Percentiles rank a stretch among this genome's conserved stretches.
Evolutionary conservation across 148 eudicot genomes (phyloP).

Genomic region (Dianthus caryophyllus): DNA sequence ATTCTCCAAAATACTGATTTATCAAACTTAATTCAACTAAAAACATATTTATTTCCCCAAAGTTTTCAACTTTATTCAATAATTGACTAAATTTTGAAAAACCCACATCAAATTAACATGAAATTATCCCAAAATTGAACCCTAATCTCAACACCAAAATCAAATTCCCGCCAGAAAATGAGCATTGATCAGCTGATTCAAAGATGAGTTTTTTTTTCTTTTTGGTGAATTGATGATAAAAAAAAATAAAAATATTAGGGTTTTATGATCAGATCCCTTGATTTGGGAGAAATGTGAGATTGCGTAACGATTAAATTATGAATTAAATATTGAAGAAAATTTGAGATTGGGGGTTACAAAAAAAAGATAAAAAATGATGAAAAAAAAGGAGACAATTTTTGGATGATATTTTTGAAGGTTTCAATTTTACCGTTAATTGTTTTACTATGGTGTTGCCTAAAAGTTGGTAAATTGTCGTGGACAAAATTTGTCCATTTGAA

Average conservation of each 20-base stretch:
- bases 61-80: constrained; percentile 2
- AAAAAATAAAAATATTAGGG: background rate
- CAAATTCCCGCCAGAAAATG: constrained; percentile 9
- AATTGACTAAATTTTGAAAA: background rate
- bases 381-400: constrained; percentile 9
- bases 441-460: background rate
- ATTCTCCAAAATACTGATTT: constrained; percentile 17
- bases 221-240: background rate
- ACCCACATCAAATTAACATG: constrained; percentile 10
- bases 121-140: background rate
- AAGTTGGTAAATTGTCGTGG: background rate
- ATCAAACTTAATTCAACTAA: constrained; percentile 17
- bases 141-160: background rate
- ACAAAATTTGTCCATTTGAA: too few relatives aligned
- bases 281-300: constrained; percentile 22
- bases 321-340: constrained; percentile 7
- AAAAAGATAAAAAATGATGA: too few relatives aligned
- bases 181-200: constrained; percentile 25
- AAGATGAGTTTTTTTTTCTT: background rate
- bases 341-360: constrained; percentile 17
- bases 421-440: background rate
- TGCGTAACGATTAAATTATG: constrained; percentile 26
- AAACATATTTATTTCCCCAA: constrained; percentile 21
- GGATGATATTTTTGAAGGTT: constrained; percentile 8
- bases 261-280: constrained; percentile 30